These are phyloP conservation scores for Elongisporangium anandrum DNA, from an alignment of 352 stramenopile species.

Conservation along the genomic window DNA sequence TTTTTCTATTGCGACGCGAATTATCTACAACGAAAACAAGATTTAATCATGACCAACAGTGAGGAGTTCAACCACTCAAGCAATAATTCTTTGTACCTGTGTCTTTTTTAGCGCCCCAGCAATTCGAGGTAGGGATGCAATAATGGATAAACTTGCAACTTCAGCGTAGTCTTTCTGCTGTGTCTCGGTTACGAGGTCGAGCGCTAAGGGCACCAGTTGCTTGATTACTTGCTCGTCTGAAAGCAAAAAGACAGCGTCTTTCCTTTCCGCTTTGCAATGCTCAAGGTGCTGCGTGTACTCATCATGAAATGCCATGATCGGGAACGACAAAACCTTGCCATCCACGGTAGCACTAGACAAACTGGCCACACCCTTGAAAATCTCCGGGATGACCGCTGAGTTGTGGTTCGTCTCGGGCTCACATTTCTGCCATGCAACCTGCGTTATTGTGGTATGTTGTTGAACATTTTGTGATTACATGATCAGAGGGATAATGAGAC, in stretches of 20 bases:
- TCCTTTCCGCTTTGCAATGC: constrained; percentile 40
- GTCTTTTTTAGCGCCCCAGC: constrained; percentile 68
- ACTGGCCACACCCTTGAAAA: constrained; percentile 55
- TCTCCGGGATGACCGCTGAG: constrained; percentile 40
- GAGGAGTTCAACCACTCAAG: not conserved
- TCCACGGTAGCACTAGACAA: constrained; percentile 63
- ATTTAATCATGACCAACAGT: no score
- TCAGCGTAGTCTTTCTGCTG: constrained; percentile 78
- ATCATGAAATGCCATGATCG: constrained; percentile 53
- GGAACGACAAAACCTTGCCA: constrained; percentile 61
- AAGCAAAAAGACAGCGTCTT: constrained; percentile 60
- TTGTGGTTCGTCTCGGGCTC: constrained; percentile 47
- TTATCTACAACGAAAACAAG: no score
- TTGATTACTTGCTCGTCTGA: constrained; percentile 75
- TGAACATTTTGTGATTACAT: constrained; percentile 1
- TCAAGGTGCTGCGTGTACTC: constrained; percentile 53
- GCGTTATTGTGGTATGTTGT: not conserved
- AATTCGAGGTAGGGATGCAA: constrained; percentile 55
- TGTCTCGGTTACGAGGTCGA: constrained; percentile 73
- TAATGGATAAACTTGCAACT: constrained; percentile 48
- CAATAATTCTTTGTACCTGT: constrained; percentile 22
- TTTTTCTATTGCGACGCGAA: constrained; percentile 80
- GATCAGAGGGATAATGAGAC: not conserved
- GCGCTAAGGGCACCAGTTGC: constrained; percentile 59
- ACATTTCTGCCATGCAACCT: constrained; percentile 66